phyloP scores from a whole-genome alignment of 441 rosid genomes.

The Erysimum cheiri region DNA sequence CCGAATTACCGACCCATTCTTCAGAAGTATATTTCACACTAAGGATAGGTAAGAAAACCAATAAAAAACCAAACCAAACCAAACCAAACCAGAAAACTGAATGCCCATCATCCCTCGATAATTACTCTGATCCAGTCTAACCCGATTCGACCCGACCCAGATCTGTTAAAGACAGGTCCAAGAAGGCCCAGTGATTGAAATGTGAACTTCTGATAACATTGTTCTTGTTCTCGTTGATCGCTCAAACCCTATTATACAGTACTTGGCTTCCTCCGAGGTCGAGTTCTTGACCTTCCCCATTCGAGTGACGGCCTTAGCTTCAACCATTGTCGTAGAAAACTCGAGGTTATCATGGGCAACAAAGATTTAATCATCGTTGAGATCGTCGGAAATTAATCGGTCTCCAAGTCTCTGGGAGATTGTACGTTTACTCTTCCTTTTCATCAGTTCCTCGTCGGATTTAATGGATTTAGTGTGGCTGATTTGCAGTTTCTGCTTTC shows the following conservation, averaged over 20 bases:
- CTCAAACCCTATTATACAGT: slow-evolving; percentile 12
- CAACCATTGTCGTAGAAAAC: not conserved
- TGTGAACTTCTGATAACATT: not conserved
- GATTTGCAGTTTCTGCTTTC: slow-evolving; percentile 7
- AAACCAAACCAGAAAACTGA: too few relatives aligned
- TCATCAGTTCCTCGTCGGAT: not conserved
- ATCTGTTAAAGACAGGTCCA: not conserved
- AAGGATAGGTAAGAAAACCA: too few relatives aligned
- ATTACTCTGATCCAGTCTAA: not conserved
- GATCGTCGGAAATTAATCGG: not conserved
- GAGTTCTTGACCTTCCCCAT: slow-evolving; percentile 1
- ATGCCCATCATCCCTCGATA: too few relatives aligned
- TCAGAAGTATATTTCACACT: too few relatives aligned
- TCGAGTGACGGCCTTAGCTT: slow-evolving; percentile 17
- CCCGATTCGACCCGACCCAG: not conserved
- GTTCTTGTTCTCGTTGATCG: not conserved
- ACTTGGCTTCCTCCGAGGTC: slow-evolving; percentile 14
- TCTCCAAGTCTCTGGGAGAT: not conserved
- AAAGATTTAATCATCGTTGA: not conserved
- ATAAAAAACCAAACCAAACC: too few relatives aligned
- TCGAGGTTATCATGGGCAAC: not conserved
- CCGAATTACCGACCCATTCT: too few relatives aligned
- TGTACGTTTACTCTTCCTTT: slow-evolving; percentile 17
- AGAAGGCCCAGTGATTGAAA: not conserved
- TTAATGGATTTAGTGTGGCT: not conserved